phyloP scores from a whole-genome alignment of 1,284 basidiomycete species.

The Ceratobasidium papillatum region DNA sequence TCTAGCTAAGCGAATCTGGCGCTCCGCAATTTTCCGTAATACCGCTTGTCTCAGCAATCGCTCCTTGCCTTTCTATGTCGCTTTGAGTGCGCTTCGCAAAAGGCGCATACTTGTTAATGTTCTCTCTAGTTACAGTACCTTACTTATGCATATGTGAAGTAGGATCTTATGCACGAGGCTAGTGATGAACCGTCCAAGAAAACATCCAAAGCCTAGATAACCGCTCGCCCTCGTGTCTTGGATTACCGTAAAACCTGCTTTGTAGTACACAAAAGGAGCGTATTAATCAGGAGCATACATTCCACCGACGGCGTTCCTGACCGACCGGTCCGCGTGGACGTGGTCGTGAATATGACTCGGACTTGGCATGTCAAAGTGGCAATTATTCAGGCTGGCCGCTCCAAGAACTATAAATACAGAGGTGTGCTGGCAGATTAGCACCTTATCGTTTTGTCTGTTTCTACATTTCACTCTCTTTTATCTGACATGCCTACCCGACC shows the following conservation, averaged over 20 bases:
- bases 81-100: too few species aligned
- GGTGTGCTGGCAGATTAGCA: background rate
- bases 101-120: too few species aligned
- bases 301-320: constrained; percentile 22
- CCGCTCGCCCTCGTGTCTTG: too few species aligned
- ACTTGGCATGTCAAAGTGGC: background rate
- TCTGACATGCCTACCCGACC: constrained; percentile 10
- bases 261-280: background rate
- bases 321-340: background rate
- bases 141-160: too few species aligned
- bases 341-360: background rate
- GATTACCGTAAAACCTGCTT: background rate
- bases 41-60: too few species aligned
- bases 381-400: background rate
- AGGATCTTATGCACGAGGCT: too few species aligned
- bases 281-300: background rate
- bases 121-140: too few species aligned
- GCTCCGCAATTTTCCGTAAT: too few species aligned
- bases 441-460: background rate
- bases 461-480: constrained; percentile 4
- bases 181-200: too few species aligned
- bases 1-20: background rate
- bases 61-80: too few species aligned
- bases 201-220: too few species aligned
- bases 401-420: background rate